These are phyloP conservation scores for Linnemannia elongata DNA, from an alignment of 192 early-diverging fungal species.

Conservation along the genomic window DNA sequence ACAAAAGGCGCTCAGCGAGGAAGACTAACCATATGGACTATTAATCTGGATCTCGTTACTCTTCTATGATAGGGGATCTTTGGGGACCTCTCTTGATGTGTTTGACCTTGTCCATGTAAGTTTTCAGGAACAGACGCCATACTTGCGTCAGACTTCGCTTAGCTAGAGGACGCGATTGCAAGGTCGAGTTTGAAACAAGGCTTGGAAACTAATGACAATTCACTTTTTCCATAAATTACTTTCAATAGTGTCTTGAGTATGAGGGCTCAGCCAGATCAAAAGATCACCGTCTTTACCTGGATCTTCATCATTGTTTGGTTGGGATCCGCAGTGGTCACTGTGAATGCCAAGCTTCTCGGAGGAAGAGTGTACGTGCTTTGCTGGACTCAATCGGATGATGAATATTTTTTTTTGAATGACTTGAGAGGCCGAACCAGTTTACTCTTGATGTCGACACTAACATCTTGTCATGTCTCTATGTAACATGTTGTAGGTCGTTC, in stretches of 20 bases:
- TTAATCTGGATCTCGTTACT: constrained; percentile 7
- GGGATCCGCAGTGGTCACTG: constrained; percentile 93
- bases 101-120: constrained; percentile 88
- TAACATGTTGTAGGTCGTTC: constrained; percentile 77
- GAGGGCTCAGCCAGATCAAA: constrained; percentile 83
- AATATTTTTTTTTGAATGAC: constrained; percentile 15
- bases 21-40: neutral
- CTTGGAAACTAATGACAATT: neutral
- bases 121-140: neutral
- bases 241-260: constrained; percentile 79
- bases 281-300: constrained; percentile 88
- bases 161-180: neutral
- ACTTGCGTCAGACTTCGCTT: neutral
- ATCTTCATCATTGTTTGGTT: constrained; percentile 96
- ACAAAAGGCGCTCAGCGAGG: neutral
- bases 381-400: neutral
- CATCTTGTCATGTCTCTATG: neutral
- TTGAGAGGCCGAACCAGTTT: neutral
- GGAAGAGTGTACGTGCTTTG: constrained; percentile 81
- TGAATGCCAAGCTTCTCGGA: constrained; percentile 96
- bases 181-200: neutral
- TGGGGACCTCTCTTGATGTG: constrained; percentile 98
- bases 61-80: constrained; percentile 82
- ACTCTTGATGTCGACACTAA: neutral
- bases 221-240: neutral